Conservation (phyloP, 2,329 filamentous ascomycete genomes). For the Neospermospora avenae region DNA sequence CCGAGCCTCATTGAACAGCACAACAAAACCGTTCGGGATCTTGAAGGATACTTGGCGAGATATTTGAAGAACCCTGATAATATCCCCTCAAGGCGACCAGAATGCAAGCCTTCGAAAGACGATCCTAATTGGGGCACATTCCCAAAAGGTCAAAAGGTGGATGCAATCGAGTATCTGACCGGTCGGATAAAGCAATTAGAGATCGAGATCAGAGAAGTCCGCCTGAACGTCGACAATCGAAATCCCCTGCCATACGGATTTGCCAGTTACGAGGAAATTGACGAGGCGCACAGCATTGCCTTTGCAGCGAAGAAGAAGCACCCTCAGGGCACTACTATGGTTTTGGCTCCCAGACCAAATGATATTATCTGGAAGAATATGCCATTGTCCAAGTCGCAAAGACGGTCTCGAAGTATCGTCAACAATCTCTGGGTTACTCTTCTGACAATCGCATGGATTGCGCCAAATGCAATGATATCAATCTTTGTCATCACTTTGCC, state of each 20-base stretch:
- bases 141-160: conserved; percentile 70
- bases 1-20: conserved; percentile 84
- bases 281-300: conserved; percentile 83
- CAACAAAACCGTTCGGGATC: conserved; percentile 71
- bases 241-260: conserved; percentile 92
- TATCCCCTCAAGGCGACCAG: conserved; percentile 72
- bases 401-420: conserved; percentile 69
- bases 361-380: conserved; percentile 98
- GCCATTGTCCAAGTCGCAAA: conserved; percentile 62
- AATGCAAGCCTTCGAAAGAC: conserved; percentile 75
- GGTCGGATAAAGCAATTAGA: conserved; percentile 81
- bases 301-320: conserved; percentile 78
- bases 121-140: conserved; percentile 66
- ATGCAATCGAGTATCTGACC: conserved; percentile 92
- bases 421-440: conserved; percentile 82
- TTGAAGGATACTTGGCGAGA: conserved; percentile 81
- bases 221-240: conserved; percentile 77
- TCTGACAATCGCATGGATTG: conserved; percentile 82
- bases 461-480: conserved; percentile 89
- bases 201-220: conserved; percentile 76
- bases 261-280: conserved; percentile 85
- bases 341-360: conserved; percentile 78
- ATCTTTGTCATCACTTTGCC: conserved; percentile 85
- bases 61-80: conserved; percentile 86
- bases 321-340: conserved; percentile 72